Evolutionary conservation across 768 basidiomycete species (phyloP).

Genomic region (Macrolepiota dolichaula): DNA sequence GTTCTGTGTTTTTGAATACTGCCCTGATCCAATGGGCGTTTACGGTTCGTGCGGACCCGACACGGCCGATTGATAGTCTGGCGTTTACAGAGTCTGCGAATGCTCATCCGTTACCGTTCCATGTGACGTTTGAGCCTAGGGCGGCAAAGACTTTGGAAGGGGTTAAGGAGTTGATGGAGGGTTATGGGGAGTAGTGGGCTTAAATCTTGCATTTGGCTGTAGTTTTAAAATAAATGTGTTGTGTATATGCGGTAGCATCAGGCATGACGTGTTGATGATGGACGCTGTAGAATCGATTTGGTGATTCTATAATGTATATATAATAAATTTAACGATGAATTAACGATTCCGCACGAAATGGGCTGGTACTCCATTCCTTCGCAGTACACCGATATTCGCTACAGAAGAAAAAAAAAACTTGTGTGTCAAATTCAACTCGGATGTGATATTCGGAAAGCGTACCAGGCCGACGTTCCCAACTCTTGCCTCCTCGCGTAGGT

Average conservation of each 20-base stretch:
- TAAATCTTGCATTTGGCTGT: too few species aligned
- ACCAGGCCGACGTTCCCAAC: slow-evolving; percentile 65
- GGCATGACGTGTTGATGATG: too few species aligned
- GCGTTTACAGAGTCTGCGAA: slow-evolving; percentile 65
- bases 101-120: slow-evolving; percentile 61
- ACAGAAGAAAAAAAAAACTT: neutral
- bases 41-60: slow-evolving; percentile 46
- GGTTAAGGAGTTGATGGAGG: slow-evolving; percentile 36
- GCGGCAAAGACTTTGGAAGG: slow-evolving; percentile 27
- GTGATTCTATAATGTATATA: neutral
- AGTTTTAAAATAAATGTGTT: too few species aligned
- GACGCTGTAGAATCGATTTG: too few species aligned
- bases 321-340: neutral
- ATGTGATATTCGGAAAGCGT: too few species aligned
- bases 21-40: slow-evolving; percentile 68
- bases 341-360: slow-evolving; percentile 44
- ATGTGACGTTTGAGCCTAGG: slow-evolving; percentile 52
- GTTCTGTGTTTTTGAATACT: slow-evolving; percentile 65
- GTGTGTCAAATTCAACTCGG: neutral
- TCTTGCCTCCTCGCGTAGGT: slow-evolving; percentile 33
- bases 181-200: slow-evolving; percentile 35
- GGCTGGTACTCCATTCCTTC: slow-evolving; percentile 48
- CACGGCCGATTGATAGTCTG: slow-evolving; percentile 53
- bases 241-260: too few species aligned
- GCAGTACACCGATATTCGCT: slow-evolving; percentile 60